Conservation (phyloP, 2,329 filamentous ascomycete species). For the Talaromyces atroroseus region DNA sequence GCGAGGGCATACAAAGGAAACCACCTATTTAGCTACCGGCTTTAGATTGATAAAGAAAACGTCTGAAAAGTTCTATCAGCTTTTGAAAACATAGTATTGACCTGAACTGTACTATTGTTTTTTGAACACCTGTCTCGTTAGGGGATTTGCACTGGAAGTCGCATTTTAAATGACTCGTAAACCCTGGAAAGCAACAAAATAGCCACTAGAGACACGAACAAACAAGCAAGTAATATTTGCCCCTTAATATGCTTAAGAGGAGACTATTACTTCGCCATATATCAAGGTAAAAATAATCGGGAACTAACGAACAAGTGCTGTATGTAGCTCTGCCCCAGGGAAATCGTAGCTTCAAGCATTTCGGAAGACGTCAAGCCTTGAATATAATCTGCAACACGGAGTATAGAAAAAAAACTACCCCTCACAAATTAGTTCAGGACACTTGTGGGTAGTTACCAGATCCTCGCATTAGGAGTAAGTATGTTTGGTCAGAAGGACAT, state of each 20-base stretch:
- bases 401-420: too few species aligned
- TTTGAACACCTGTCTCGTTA: neutral
- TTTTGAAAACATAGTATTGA: neutral
- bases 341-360: neutral
- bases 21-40: neutral
- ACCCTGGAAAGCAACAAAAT: neutral
- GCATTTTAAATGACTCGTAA: neutral
- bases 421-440: neutral
- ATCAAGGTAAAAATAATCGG: too few species aligned
- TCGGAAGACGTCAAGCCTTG: too few species aligned
- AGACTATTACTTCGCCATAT: too few species aligned
- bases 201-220: too few species aligned
- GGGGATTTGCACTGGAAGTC: neutral
- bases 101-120: neutral
- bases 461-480: neutral
- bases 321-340: too few species aligned
- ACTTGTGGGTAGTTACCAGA: neutral
- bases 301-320: too few species aligned
- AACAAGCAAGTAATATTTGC: too few species aligned
- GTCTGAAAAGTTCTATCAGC: neutral
- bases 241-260: too few species aligned
- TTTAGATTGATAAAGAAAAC: neutral
- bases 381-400: too few species aligned
- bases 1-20: neutral
- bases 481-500: neutral